phyloP scores from a whole-genome alignment of 768 basidiomycete genomes.

The Rhodotorula graminis region DNA sequence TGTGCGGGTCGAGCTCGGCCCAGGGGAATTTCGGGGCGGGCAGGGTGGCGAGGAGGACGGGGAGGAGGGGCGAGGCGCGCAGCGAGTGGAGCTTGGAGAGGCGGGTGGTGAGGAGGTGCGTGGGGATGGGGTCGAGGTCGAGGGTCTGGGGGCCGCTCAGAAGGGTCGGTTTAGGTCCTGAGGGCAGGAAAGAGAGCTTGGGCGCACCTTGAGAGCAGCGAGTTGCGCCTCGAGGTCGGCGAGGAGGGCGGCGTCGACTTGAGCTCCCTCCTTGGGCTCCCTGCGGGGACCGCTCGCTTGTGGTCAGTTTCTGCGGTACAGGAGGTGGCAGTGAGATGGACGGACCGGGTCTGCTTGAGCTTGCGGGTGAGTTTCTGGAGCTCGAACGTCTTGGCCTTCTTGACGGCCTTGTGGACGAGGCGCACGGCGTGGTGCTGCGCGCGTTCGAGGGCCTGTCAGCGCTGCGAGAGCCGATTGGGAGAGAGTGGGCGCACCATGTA shows the following conservation, averaged over 20 bases:
- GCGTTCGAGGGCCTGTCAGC: neutral
- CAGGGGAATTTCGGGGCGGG: neutral
- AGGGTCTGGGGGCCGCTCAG: neutral
- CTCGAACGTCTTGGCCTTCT: conserved; percentile 42
- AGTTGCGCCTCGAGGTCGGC: conserved; percentile 37
- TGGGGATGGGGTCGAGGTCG: conserved; percentile 21
- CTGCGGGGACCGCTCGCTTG: neutral
- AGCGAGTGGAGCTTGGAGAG: conserved; percentile 28
- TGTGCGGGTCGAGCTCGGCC: conserved; percentile 10
- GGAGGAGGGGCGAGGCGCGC: conserved; percentile 14
- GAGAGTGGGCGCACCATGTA: neutral
- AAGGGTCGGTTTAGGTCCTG: neutral
- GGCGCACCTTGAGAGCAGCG: conserved; percentile 27
- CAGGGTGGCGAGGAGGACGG: conserved; percentile 23
- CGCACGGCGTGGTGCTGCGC: conserved; percentile 33
- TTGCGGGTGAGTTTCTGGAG: conserved; percentile 42
- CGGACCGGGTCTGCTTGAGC: conserved; percentile 32
- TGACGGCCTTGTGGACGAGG: conserved; percentile 31
- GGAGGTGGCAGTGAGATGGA: neutral
- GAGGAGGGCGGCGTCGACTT: conserved; percentile 10
- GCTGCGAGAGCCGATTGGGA: too few species aligned
- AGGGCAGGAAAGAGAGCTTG: neutral
- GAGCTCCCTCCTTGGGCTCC: conserved; percentile 27
- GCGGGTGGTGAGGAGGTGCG: conserved; percentile 27
- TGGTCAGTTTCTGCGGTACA: neutral